Evolutionary conservation across 106 monocot genomes (phyloP).

Genomic region (Agapanthus africanus): DNA sequence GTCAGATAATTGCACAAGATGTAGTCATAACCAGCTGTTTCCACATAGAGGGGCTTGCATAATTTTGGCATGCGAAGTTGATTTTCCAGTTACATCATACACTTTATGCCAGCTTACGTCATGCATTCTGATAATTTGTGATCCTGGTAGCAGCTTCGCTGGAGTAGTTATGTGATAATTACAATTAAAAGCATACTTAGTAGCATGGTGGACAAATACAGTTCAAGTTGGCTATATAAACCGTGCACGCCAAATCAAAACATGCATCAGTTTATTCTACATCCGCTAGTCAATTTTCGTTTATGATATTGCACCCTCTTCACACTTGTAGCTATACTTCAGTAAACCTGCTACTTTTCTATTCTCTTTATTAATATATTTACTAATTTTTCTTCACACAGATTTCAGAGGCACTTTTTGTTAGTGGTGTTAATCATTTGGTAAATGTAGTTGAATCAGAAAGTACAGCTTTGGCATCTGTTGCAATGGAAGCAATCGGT

Average conservation of each 20-base stretch:
- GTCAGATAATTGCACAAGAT: neutral
- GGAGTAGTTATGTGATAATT: neutral
- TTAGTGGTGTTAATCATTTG: conserved; percentile 36
- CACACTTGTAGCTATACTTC: neutral
- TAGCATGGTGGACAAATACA: neutral
- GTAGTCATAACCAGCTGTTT: neutral
- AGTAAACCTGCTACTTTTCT: neutral
- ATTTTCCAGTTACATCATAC: too few species aligned
- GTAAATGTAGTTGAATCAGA: conserved; percentile 66
- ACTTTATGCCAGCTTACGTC: neutral
- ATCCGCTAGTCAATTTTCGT: neutral
- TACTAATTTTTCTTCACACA: conserved; percentile 17
- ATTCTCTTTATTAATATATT: neutral
- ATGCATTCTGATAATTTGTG: neutral
- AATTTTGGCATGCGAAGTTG: neutral
- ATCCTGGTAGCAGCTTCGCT: neutral
- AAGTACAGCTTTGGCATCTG: conserved; percentile 49
- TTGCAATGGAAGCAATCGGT: conserved; percentile 88
- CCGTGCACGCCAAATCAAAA: neutral
- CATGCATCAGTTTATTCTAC: neutral
- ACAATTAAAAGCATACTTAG: neutral
- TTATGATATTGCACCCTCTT: neutral
- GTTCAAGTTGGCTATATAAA: neutral
- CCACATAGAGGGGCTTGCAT: neutral
- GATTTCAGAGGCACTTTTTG: conserved; percentile 46